phyloP scores from a whole-genome alignment of 2,329 filamentous ascomycete species.

The Xylariaceae sp. region DNA sequence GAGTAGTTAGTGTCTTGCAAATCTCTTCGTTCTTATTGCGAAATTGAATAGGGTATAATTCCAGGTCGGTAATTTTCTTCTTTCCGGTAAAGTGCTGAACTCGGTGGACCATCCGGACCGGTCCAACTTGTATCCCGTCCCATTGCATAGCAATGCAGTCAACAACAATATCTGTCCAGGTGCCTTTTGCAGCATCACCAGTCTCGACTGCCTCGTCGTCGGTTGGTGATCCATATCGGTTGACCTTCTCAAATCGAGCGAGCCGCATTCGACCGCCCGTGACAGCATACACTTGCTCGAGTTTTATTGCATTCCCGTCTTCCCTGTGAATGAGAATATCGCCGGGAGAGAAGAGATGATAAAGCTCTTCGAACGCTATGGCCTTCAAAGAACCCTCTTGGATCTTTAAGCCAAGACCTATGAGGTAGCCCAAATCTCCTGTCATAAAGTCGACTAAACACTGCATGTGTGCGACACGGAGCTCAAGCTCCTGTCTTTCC shows the following conservation, averaged over 20 bases:
- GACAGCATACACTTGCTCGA: constrained; percentile 9
- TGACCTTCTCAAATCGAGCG: not conserved
- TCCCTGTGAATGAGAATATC: constrained; percentile 2
- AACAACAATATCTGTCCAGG: constrained; percentile 9
- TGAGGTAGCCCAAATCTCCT: constrained; percentile 6
- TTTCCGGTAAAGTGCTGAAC: constrained; percentile 8
- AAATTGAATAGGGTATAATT: constrained; percentile 11
- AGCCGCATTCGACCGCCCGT: constrained; percentile 10
- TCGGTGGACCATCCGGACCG: constrained; percentile 3
- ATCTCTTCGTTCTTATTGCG: not conserved
- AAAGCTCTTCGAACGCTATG: constrained; percentile 12
- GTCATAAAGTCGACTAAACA: constrained; percentile 7
- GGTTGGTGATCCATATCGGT: not conserved
- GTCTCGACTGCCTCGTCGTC: too few relatives aligned
- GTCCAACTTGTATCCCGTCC: not conserved
- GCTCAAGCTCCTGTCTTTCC: too few relatives aligned
- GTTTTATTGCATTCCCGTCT: not conserved
- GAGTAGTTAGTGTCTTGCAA: not conserved
- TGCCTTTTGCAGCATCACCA: not conserved
- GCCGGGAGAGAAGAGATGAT: constrained; percentile 11
- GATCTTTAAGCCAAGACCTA: constrained; percentile 4
- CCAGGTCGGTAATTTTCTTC: constrained; percentile 8
- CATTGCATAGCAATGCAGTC: constrained; percentile 2
- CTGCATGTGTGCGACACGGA: constrained; percentile 7
- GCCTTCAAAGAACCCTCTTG: not conserved